Conservation (phyloP, 2,329 filamentous ascomycete species). For the Periglandula ipomoeae region DNA sequence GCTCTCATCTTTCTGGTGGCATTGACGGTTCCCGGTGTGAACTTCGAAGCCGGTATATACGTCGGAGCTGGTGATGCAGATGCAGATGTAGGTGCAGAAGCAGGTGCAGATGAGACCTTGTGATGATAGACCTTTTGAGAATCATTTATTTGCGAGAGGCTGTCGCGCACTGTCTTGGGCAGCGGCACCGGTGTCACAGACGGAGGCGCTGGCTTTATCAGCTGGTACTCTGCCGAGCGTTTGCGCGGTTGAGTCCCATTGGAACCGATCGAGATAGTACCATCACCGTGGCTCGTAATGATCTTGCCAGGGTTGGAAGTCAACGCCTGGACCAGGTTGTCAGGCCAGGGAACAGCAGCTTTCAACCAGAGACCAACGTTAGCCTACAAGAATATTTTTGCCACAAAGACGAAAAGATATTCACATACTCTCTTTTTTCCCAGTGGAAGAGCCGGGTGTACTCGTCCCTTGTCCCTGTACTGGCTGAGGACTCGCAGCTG, state of each 20-base stretch:
- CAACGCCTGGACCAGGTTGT: too few relatives aligned
- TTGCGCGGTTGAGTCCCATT: neutral
- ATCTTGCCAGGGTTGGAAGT: too few relatives aligned
- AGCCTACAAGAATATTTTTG: neutral
- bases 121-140: neutral
- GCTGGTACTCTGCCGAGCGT: neutral
- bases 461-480: neutral
- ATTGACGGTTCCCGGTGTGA: too few relatives aligned
- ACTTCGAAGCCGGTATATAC: too few relatives aligned
- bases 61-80: neutral
- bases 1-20: too few relatives aligned
- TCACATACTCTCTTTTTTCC: conserved; percentile 2
- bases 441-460: neutral
- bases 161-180: neutral
- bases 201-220: neutral
- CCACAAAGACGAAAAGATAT: neutral
- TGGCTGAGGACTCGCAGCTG: neutral
- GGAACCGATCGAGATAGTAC: too few relatives aligned
- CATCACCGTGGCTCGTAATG: too few relatives aligned
- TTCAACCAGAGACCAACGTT: neutral
- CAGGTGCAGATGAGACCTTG: too few relatives aligned
- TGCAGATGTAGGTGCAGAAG: too few relatives aligned
- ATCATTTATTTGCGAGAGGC: neutral
- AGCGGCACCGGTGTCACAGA: conserved; percentile 2
- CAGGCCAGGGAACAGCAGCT: conserved; percentile 5